Evolutionary conservation across 2,329 filamentous ascomycete species (phyloP), one percentile per base, ranked within the genome.

Genomic region (Fusarium pseudonygamai): DNA sequence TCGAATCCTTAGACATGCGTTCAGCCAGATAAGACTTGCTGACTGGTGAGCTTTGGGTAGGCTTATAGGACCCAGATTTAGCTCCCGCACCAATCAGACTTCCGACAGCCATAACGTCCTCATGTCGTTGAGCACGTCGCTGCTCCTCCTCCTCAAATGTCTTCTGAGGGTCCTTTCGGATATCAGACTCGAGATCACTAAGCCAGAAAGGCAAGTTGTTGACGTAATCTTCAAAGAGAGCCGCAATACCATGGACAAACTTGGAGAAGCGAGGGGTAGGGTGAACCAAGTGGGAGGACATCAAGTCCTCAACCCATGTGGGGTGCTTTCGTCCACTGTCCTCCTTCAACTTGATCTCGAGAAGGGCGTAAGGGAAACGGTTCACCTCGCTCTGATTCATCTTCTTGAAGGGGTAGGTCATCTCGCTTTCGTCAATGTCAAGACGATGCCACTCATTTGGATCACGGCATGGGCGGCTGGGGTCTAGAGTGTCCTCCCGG

Each of bases 131-230:
- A 32, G 92, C 93, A 67, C 93, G 91, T 66, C 93, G 90, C 81
- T 96, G 91, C 81, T 97, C 95, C 81, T 98, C 95, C 77, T 96
- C 93, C 73, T 97, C 93, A 80, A 97, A 98, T 0, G 96, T 96
- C 71, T 90, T 89, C 80, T 96, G 93, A 0, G 96, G 96, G 80
- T 98, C 95, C 80, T 93, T 94, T 75, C 96, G 92, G 79, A 99
- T 99, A 80, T 99, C 96, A 37, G 90, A 93, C 80, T 98, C 96
- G 47, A 98, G 87, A 71, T 97, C 93, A 77, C 92, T 92, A 39
- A 98, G 89, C 96, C 96, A 99, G 85, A 98, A 98, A 20, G 96
- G 96, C 78, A 98, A 91, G 71, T 91, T 95, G 84, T 98, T 98
- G 81, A 99, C 95, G 79, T 97, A 91, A 82, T 99, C 94, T 78